Evolutionary conservation across 805 yeast species (phyloP), one percentile per base, ranked within the genome.

Genomic region (Candida andamanensis): DNA sequence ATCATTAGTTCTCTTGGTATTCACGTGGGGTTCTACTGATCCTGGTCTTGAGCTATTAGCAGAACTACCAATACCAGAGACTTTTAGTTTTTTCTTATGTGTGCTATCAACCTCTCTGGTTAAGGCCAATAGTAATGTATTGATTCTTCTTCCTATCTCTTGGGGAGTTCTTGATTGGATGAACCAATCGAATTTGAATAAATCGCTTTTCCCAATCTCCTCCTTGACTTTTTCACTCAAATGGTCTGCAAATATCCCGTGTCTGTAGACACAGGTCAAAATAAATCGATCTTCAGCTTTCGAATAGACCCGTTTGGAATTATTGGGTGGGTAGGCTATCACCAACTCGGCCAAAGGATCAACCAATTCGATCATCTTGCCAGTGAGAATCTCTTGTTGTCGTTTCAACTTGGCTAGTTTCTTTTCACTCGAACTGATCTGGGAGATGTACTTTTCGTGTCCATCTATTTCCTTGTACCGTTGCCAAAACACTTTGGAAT

Each of bases 261-360:
- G 67, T 44, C 78, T 78, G 52, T 79, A 67, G 1, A 80, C 80
- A 33, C 75, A 71, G 17, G 70, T 45, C 30, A 84, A 49, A 16
- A 84, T 59, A 44, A 78, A 84, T 32, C 85, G 66, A 49, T 84
- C 95, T 49, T 84, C 94, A 0, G 69, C 53, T 19, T 74, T 73
- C 6, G 84, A 76, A 46, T 80, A 84, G 6, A 81, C 69, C 44
- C 87, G 61, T 47, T 83, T 81, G 9, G 92, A 81, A 50, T 81
- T 83, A 49, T 82, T 83, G n/a, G 89, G 89, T 0, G 92, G 90
- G 39, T 81, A 84, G 33, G 74, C 81, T 15, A 84, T 77, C 4
- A 57, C 58, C 54, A 84, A 57, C 26, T 80, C 78, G 27, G 76
- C 76, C 15, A 81, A 50, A 1, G 89, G 87, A 36, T 70, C 74